A percentile compares a stretch with the other conserved stretches of the same genome.
phyloP scores from a whole-genome alignment of 2,329 filamentous ascomycete genomes.

The Fusarium acutatum region DNA sequence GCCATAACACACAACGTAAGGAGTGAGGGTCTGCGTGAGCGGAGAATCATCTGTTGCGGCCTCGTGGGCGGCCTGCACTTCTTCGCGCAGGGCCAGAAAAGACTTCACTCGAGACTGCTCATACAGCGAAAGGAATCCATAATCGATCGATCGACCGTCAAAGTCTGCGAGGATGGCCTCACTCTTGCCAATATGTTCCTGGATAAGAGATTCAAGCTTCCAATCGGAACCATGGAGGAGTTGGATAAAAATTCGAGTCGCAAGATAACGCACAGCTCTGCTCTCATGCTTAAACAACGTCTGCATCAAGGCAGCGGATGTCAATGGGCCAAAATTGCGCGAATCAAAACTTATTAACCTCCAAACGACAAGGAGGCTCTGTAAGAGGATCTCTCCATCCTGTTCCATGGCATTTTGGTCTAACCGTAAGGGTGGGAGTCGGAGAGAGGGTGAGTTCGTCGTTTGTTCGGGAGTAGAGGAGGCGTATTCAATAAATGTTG shows the following conservation, averaged over 20 bases:
- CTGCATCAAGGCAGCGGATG: conserved; percentile 74
- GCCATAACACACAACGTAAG: conserved; percentile 71
- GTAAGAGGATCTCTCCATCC: conserved; percentile 38
- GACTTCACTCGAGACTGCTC: conserved; percentile 63
- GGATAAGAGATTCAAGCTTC: conserved; percentile 76
- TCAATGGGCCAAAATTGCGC: conserved; percentile 69
- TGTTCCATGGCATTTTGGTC: conserved; percentile 40
- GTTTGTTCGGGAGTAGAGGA: conserved; percentile 20
- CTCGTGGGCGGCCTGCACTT: conserved; percentile 42
- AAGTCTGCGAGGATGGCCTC: conserved; percentile 73
- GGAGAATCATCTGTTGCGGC: conserved; percentile 10
- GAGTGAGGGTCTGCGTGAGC: conserved; percentile 59
- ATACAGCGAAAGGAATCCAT: conserved; percentile 72
- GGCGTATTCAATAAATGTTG: conserved; percentile 68
- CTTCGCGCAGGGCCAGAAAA: conserved; percentile 53
- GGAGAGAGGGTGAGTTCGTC: conserved; percentile 37
- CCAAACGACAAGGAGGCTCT: conserved; percentile 65
- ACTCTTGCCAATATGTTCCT: conserved; percentile 68
- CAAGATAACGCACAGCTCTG: conserved; percentile 77
- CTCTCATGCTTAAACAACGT: conserved; percentile 69
- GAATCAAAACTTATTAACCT: conserved; percentile 82
- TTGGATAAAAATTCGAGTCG: conserved; percentile 81
- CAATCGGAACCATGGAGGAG: conserved; percentile 82
- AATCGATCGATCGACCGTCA: conserved; percentile 82
- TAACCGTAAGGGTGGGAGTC: conserved; percentile 43